Base-by-base conservation (phyloP, 768 basidiomycete genomes). In the Cystobasidium ongulense region DNA sequence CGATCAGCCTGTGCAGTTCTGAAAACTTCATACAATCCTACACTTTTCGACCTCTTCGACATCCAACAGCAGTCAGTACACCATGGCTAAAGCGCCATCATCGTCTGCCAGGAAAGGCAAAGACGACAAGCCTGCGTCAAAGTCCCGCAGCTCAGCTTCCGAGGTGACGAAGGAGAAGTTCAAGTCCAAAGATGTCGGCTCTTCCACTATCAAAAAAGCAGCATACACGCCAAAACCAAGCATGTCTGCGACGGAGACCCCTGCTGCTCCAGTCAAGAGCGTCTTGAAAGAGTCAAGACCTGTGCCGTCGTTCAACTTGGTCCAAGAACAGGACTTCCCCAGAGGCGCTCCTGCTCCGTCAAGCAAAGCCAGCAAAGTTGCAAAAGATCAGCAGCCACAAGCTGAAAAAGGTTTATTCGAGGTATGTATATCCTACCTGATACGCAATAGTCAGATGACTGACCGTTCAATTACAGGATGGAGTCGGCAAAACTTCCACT, bases 311-410 rank as follows among this genome's bases (percentile, higher is more conserved):
- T 35, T 59, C 57, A 59, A 59, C 29, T 27, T 59, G 57, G 57
- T 59, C 33, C 57, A 59, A 54, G 68, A 71, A 43, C 33, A 39
- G 68, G 68, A 71, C 25, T 71, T 71, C 36, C 68, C 68, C 25
- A 31, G 68, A 71, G 68, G 68, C 17, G 68, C 68, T 41, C 39
- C 39, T 29, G 65, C 65, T n/a, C 52, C 68, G 38, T 33, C 35
- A 10, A 59, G 57, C 33, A 71, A 54, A 54, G 36, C 29, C 18
- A 46, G 21, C 29, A 59, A 54, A 57, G 33, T 31, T 31, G 68
- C 52, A 17, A 71, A 38, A 31, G 36, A 25, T n/a, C 36, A 41
- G 29, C 33, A 46, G 65, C 46, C 46, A 50, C 31, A 31, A 29
- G 2, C 31, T 33, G 68, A 71, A n/a, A 33, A 59, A 21, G 53